Evolutionary conservation across 2,329 filamentous ascomycete species (phyloP).

Genomic region (Botryosphaeria dothidea): DNA sequence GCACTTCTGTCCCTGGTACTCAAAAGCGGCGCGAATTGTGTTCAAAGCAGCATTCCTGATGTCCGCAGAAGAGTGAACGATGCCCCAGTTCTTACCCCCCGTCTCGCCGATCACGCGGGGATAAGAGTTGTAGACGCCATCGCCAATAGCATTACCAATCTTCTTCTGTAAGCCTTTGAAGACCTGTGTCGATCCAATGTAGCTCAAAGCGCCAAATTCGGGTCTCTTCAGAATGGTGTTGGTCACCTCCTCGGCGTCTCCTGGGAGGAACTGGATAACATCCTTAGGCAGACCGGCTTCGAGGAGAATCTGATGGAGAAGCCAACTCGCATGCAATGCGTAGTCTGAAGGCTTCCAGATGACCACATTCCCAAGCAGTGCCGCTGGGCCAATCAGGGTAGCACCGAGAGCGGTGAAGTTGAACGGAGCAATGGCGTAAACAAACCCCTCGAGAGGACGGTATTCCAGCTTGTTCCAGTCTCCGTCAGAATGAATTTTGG

Average conservation of each 20-base stretch:
- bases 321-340: slow-evolving; percentile 83
- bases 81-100: slow-evolving; percentile 90
- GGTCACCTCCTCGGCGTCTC: slow-evolving; percentile 82
- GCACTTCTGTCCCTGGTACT: slow-evolving; percentile 92
- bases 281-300: slow-evolving; percentile 86
- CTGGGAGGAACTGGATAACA: slow-evolving; percentile 91
- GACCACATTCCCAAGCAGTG: slow-evolving; percentile 89
- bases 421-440: slow-evolving; percentile 91
- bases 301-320: slow-evolving; percentile 84
- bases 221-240: slow-evolving; percentile 72
- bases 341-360: slow-evolving; percentile 92
- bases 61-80: slow-evolving; percentile 76
- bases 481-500: slow-evolving; percentile 50
- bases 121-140: slow-evolving; percentile 80
- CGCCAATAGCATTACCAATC: slow-evolving; percentile 77
- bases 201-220: slow-evolving; percentile 88
- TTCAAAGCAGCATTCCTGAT: slow-evolving; percentile 76
- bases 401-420: slow-evolving; percentile 95
- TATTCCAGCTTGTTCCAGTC: slow-evolving; percentile 61
- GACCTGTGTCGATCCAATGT: slow-evolving; percentile 88
- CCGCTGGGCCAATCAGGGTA: slow-evolving; percentile 80
- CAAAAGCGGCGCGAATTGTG: slow-evolving; percentile 83
- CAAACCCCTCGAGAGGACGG: slow-evolving; percentile 90
- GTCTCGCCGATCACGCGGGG: slow-evolving; percentile 89
- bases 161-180: slow-evolving; percentile 89